Conservation (phyloP, 768 basidiomycete species). For the Amanita molliuscula region DNA sequence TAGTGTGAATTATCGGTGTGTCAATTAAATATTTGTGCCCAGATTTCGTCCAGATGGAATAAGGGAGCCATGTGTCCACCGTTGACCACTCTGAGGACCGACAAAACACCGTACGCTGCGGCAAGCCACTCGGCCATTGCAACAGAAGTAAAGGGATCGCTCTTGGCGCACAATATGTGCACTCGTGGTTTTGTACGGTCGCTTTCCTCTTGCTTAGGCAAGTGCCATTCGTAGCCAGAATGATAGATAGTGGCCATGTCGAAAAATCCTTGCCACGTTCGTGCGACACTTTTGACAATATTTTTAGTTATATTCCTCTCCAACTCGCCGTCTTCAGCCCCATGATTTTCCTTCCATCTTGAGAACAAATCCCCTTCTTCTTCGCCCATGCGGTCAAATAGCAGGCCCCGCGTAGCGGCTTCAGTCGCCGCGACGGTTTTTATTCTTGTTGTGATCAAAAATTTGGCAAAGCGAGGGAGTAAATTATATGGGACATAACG, state of each 20-base stretch:
- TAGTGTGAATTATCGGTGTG: background rate
- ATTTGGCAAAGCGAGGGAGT: conserved; percentile 20
- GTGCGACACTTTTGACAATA: conserved; percentile 34
- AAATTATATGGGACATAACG: conserved; percentile 31
- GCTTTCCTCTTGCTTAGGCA: conserved; percentile 28
- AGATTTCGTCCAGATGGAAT: conserved; percentile 35
- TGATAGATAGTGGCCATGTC: conserved; percentile 31
- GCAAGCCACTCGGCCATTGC: conserved; percentile 38
- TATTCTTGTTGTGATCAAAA: conserved; percentile 23
- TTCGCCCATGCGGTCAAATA: conserved; percentile 26
- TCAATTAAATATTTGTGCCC: conserved; percentile 24
- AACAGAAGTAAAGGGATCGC: conserved; percentile 30
- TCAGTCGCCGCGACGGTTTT: conserved; percentile 29
- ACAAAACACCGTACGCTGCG: conserved; percentile 33
- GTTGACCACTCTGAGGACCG: conserved; percentile 25
- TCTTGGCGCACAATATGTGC: conserved; percentile 30
- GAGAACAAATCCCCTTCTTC: conserved; percentile 29
- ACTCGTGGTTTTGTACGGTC: conserved; percentile 34
- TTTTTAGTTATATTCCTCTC: conserved; percentile 31
- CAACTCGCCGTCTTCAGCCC: conserved; percentile 30
- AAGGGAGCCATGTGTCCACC: conserved; percentile 42
- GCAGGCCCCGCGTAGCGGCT: conserved; percentile 22
- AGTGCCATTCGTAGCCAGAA: conserved; percentile 41
- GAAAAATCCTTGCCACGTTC: conserved; percentile 42
- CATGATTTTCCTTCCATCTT: conserved; percentile 30